Base-by-base conservation (phyloP, 306 rosid genomes). In the Sicyos edulis region DNA sequence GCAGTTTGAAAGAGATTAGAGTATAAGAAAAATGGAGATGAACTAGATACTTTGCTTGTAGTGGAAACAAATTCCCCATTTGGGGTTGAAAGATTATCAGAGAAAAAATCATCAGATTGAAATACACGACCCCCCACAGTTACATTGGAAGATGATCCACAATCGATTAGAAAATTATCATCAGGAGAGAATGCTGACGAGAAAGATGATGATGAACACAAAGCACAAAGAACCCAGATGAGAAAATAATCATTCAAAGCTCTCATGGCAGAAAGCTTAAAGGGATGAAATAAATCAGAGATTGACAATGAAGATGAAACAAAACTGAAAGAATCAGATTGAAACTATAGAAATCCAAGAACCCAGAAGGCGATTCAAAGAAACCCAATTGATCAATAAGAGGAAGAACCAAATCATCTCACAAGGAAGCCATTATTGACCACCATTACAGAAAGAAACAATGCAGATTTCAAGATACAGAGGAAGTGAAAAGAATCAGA, bases 101-200 rank as follows among this genome's bases (percentile, higher is more conserved):
- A 63, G 49, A 77, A 29, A 47, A 81, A 79, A 63, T 62, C 60
- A 78, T 87, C 92, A 37, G 85, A 69, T 54, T 71, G 60, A 74
- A 87, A 89, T 72, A 65, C 26, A 44, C 87, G 92, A 63, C 22
- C 62, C 58, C 82, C 87, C 8, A 87, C 82, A 26, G 74, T 68
- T 19, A 42, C 66, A 66, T 78, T 78, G 68, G 73, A 80, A 14
- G 56, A 29, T 21, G 96, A 89, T 74, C 92, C 96, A 85, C 90
- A 89, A 49, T 85, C 86, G 53, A 89, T 78, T 47, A 85, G 78
- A 81, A 70, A 71, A 50, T 40, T 73, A 62, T 84, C 90, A 20
- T 14, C 57, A 59, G 74, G 79, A 60, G 5, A 65, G 72, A 64
- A 80, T 51, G 83, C 81, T 17, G 70, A 74, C 26, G 86, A 85